phyloP scores from a whole-genome alignment of 2,329 filamentous ascomycete species.

The Colletotrichum incanum region DNA sequence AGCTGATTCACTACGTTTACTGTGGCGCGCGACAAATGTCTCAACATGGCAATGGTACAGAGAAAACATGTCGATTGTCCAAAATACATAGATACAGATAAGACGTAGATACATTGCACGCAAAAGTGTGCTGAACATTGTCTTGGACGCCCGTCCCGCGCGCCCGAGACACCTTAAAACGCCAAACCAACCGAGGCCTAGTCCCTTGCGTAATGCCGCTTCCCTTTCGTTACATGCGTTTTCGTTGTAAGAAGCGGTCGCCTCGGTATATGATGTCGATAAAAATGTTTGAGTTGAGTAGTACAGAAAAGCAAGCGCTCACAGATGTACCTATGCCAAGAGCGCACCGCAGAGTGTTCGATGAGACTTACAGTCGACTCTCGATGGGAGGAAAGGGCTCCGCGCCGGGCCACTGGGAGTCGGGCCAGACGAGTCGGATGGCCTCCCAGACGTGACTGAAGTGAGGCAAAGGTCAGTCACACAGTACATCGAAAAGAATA shows the following conservation, averaged over 20 bases:
- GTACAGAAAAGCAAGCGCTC: slow-evolving; percentile 8
- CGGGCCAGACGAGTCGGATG: slow-evolving; percentile 91
- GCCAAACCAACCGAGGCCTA: slow-evolving; percentile 3
- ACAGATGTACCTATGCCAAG: neutral
- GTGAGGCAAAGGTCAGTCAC: slow-evolving; percentile 42
- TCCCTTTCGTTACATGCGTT: slow-evolving; percentile 22
- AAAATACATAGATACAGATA: neutral
- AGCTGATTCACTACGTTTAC: neutral
- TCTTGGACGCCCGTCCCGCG: slow-evolving; percentile 17
- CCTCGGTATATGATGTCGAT: neutral
- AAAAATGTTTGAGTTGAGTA: slow-evolving; percentile 16
- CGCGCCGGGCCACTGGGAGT: slow-evolving; percentile 86
- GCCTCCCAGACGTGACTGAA: slow-evolving; percentile 93
- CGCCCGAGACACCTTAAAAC: slow-evolving; percentile 14
- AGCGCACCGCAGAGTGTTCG: neutral
- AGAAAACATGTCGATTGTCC: neutral
- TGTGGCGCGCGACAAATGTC: neutral
- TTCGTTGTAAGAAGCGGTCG: slow-evolving; percentile 10
- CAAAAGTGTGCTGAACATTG: neutral
- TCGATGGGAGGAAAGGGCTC: slow-evolving; percentile 79
- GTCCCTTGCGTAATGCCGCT: slow-evolving; percentile 13
- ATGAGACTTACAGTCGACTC: slow-evolving; percentile 77
- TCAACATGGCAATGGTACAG: neutral
- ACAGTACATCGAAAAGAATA: slow-evolving; percentile 40
- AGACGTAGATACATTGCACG: neutral